Evolutionary conservation across 1,139 yeast species (phyloP).

Genomic region (Kodamaea alishanica): DNA sequence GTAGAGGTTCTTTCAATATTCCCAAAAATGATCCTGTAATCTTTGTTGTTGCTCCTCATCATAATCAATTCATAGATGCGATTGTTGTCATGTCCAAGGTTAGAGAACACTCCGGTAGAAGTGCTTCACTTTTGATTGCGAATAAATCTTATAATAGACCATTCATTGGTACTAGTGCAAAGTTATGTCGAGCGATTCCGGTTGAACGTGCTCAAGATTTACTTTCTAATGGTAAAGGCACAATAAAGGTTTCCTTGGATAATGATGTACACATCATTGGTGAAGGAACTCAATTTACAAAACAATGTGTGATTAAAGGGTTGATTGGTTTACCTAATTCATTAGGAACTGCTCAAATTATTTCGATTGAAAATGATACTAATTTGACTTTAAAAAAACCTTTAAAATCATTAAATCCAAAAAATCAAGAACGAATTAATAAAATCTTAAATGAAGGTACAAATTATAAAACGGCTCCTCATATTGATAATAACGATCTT

Average conservation of each 20-base stretch:
- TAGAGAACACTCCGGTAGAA: conserved; percentile 35
- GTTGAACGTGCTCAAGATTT: conserved; percentile 74
- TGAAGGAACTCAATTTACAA: conserved; percentile 45
- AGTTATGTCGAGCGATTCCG: conserved; percentile 61
- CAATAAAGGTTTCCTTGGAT: conserved; percentile 37
- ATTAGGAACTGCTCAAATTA: conserved; percentile 57
- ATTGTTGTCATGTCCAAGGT: conserved; percentile 40
- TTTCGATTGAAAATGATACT: conserved; percentile 50
- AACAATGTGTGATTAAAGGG: conserved; percentile 47
- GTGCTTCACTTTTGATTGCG: conserved; percentile 22
- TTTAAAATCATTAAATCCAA: conserved; percentile 30
- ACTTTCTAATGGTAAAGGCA: conserved; percentile 45
- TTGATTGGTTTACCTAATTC: conserved; percentile 59
- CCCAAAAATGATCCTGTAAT: conserved; percentile 40
- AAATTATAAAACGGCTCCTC: conserved; percentile 54
- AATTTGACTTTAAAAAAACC: conserved; percentile 49
- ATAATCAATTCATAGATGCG: conserved; percentile 45
- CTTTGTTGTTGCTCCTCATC: conserved; percentile 48
- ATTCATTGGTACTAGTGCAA: conserved; percentile 52
- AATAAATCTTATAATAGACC: conserved; percentile 15
- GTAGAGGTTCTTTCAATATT: conserved; percentile 39
- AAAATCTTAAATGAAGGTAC: conserved; percentile 46
- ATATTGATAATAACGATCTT: conserved; percentile 56
- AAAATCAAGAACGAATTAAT: conserved; percentile 25
- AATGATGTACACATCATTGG: conserved; percentile 41